Conservation (phyloP, 23 red algal genomes). For the Pyropia haitanensis region DNA sequence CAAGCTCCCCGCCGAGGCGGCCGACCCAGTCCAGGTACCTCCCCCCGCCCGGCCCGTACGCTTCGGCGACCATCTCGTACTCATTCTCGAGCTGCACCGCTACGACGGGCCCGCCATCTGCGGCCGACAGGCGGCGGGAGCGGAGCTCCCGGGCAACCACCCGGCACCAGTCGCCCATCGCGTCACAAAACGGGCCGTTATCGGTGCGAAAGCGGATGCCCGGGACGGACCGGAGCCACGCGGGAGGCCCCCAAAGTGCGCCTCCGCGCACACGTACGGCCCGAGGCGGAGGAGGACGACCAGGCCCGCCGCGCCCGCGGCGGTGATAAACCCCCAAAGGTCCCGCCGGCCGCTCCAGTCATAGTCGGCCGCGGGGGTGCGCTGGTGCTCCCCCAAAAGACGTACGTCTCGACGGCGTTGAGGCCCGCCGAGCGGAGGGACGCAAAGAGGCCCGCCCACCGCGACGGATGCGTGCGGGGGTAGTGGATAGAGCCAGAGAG, state of each 20-base stretch:
- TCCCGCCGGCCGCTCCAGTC: conserved; percentile 51
- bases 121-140: conserved; percentile 25
- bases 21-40: conserved; percentile 80
- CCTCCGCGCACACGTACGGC: conserved; percentile 92
- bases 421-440: conserved; percentile 52
- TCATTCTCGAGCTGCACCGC: conserved; percentile 92
- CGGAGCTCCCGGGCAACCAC: conserved; percentile 21
- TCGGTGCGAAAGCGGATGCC: conserved; percentile 71
- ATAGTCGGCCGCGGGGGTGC: conserved; percentile 8
- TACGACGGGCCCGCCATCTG: conserved; percentile 72
- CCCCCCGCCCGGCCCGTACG: conserved; percentile 39
- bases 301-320: conserved; percentile 34
- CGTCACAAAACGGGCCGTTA: conserved; percentile 55
- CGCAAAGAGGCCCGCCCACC: conserved; percentile 53
- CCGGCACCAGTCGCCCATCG: conserved; percentile 52
- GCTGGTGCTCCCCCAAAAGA: conserved; percentile 76
- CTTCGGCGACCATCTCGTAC: conserved; percentile 73
- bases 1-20: conserved; percentile 37
- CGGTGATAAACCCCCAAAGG: conserved; percentile 53
- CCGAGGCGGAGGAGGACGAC: conserved; percentile 78
- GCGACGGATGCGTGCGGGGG: conserved; percentile 53
- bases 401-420: conserved; percentile 85
- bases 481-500: conserved; percentile 86
- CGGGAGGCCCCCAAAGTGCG: conserved; percentile 67
- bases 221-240: conserved; percentile 52